Evolutionary conservation across 2,329 filamentous ascomycete genomes (phyloP), one percentile per base, ranked within the genome.

Genomic region (Phialocephala subalpina): DNA sequence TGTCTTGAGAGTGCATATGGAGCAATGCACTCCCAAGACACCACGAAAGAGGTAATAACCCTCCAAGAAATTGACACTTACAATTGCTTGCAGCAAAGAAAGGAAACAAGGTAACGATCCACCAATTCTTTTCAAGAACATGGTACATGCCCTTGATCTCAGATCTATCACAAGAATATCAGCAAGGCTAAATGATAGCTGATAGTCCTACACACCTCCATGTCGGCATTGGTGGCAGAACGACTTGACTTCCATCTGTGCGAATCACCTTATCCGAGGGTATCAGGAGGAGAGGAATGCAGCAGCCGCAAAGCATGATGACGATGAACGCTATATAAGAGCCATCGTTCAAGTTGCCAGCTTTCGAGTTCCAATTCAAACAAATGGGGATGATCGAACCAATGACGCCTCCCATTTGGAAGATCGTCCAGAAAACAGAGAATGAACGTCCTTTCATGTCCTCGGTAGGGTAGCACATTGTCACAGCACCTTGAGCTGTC

Each of bases 281-380:
- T 20, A 55, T 55, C 25, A 55, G 14, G 25, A 55, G 52, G 3
- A 55, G 25, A 11, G 52, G 52, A 11, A 55, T 55, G 27, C 25
- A 35, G 25, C 52, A 55, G 18, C 52, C 52, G 52, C 14, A 18
- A 18, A 55, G 22, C 52, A 55, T 55, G 22, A 55, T 55, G 3
- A 55, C 52, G 3, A 55, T 55, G 52, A 55, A 55, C 2, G 52
- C 52, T n/a, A 55, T 55, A 25, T 29, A 55, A n/a, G 55, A 60
- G n/a, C 56, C 57, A 33, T 55, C 35, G 9, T 60, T 18, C n/a
- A 60, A 36, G 35, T 64, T 64, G 7, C 29, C 45, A 20, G 42
- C 45, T 22, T 53, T 14, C 16, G 33, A 42, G 20, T 35, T 35
- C 55, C 42, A 55, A 22, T 64, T 60, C 9, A 55, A 14, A n/a